Evolutionary conservation across 208 protist species (phyloP).

Genomic region (Acanthamoeba healyi): DNA sequence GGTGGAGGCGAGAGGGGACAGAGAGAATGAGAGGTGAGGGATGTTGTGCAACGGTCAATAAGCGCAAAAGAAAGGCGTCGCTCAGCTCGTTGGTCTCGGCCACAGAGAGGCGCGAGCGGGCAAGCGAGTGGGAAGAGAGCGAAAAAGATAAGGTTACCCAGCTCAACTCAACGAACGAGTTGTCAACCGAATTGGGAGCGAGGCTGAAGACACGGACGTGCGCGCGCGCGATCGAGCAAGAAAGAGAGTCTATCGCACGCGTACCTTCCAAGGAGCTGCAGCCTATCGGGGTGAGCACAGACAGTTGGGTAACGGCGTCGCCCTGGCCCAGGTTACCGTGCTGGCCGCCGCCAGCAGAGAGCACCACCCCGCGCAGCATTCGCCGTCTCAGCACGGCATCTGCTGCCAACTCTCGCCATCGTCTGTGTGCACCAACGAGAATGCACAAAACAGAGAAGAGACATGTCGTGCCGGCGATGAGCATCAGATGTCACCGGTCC

Average conservation of each 20-base stretch:
- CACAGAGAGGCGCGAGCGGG: too few species aligned
- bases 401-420: not conserved
- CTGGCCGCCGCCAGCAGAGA: not conserved
- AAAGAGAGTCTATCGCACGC: not conserved
- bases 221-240: not conserved
- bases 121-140: not conserved
- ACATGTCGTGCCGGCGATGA: not conserved
- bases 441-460: not conserved
- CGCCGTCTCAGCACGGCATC: not conserved
- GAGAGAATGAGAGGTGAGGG: not conserved
- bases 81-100: too few species aligned
- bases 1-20: not conserved
- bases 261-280: not conserved
- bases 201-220: too few species aligned
- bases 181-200: not conserved
- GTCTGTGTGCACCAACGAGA: not conserved
- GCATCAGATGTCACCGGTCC: too few species aligned
- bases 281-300: conserved; percentile 11
- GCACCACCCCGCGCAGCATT: not conserved
- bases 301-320: not conserved
- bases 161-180: not conserved
- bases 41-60: not conserved
- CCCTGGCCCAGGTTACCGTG: not conserved
- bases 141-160: conserved; percentile 5
- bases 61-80: too few species aligned